These are phyloP conservation scores for Neurospora sp. DNA, from an alignment of 495 filamentous ascomycete species.

Conservation along the genomic window DNA sequence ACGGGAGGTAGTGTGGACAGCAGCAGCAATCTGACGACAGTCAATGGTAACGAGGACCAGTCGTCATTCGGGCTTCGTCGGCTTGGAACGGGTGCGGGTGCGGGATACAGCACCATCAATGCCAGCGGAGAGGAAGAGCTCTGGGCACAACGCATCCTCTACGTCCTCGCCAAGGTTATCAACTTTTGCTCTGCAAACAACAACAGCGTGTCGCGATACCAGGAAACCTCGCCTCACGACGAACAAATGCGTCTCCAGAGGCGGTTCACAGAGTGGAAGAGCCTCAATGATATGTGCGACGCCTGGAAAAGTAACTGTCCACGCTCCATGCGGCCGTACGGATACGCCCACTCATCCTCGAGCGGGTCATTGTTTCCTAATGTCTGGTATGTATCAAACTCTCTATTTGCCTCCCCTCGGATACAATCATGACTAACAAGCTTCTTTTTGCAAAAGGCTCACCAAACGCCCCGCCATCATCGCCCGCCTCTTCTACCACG, in stretches of 20 bases:
- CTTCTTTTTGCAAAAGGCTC: constrained; percentile 41
- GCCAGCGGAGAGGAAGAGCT: constrained; percentile 62
- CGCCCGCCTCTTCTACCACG: constrained; percentile 87
- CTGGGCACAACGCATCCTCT: constrained; percentile 89
- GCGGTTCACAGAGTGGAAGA: constrained; percentile 66
- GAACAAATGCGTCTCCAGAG: constrained; percentile 55
- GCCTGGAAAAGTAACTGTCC: constrained; percentile 71
- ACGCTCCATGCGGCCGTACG: constrained; percentile 78
- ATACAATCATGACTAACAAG: too few relatives aligned
- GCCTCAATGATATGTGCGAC: constrained; percentile 64
- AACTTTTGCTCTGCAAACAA: constrained; percentile 55
- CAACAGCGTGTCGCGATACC: constrained; percentile 45
- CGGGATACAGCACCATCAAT: constrained; percentile 33
- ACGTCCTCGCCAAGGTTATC: constrained; percentile 78
- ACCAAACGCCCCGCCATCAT: constrained; percentile 73
- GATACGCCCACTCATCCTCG: constrained; percentile 57
- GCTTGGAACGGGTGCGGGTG: constrained; percentile 35
- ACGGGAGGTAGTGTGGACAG: too few relatives aligned
- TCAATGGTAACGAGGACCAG: constrained; percentile 50
- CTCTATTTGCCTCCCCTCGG: too few relatives aligned
- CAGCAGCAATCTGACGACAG: constrained; percentile 13
- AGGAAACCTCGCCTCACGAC: constrained; percentile 47
- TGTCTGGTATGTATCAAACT: too few relatives aligned
- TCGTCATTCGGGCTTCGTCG: constrained; percentile 56
- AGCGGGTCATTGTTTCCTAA: constrained; percentile 74